Base-by-base conservation (phyloP, 257 asterid genomes). In the Solanum sejunctum region DNA sequence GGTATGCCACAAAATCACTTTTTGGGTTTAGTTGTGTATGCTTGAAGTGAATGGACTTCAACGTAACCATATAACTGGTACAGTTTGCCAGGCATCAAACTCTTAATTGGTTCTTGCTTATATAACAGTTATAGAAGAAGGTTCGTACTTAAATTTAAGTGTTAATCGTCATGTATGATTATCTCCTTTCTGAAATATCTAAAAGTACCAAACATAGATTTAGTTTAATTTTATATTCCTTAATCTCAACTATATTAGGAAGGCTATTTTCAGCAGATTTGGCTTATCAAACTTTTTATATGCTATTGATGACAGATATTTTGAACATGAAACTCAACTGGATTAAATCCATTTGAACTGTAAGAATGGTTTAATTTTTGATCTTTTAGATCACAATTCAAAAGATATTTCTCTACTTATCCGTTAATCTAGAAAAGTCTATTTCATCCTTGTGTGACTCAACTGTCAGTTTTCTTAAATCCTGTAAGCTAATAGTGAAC, bases 1-100 rank as follows among this genome's bases (percentile, higher is more conserved):
- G 93, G 94, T 92, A 91, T 39, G 84, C 72, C 82, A 51, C 82
- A 49, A 75, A 77, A 26, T 77, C 61, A 77, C 82, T 39, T 15
- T 51, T 52, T 58, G 47, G 47, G 45, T 51, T 77, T 47, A 75
- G 41, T 75, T 77, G 56, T 77, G 63, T 77, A 23, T 77, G 63
- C 63, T 49, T 75, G 82, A 13, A 49, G 26, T 77, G 82, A 32
- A 51, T 26, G 47, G 63, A 77, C 82, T 51, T 51, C 82, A 77
- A 77, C 8, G 28, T 51, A 77, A 51, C 47, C 82, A 1, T 77
- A 51, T 77, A 63, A 51, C 52, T 51, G 82, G 43, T 49, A 45
- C 80, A 7, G 21, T 77, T 67, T 51, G 45, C 45, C 23, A 77
- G 61, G 52, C 26, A 77, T 15, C 41, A 32, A 23, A 51, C 47